A percentile compares a stretch with the other conserved stretches of the same genome.
Evolutionary conservation across 108 stramenopile genomes (phyloP).

Genomic region (Cyclostephanos tholiformis): DNA sequence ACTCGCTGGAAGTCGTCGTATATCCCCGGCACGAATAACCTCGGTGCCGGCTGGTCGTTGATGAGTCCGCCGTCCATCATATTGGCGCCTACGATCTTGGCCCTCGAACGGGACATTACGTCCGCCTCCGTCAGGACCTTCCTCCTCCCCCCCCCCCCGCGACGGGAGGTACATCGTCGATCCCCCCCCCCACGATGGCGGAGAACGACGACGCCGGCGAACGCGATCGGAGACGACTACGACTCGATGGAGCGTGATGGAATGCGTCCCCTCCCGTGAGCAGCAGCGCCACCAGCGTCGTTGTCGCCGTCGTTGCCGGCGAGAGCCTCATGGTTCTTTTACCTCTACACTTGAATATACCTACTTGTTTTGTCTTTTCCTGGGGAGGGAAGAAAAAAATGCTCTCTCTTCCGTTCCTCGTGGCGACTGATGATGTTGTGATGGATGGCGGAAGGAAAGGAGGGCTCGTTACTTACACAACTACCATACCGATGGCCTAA

Average conservation of each 20-base stretch:
- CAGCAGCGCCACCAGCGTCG: neutral
- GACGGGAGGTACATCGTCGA: neutral
- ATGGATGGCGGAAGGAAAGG: no score
- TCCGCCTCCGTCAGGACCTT: constrained; percentile 30
- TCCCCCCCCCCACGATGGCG: no score
- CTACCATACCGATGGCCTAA: no score
- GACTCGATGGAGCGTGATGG: neutral
- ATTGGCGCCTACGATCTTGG: neutral
- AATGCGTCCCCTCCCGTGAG: neutral
- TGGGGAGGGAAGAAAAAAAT: no score
- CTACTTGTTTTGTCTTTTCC: no score
- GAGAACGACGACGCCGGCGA: no score
- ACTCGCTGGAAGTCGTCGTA: constrained; percentile 64
- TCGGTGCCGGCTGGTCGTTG: constrained; percentile 49
- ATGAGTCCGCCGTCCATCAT: constrained; percentile 6
- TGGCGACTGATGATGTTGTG: no score
- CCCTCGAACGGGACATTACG: constrained; percentile 11
- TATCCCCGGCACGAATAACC: constrained; percentile 61
- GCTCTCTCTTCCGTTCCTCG: no score
- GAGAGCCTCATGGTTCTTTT: neutral
- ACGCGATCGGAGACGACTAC: no score
- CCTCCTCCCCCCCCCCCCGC: neutral
- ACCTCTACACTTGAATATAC: no score
- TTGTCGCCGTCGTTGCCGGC: neutral
- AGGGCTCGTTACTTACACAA: no score